These are phyloP conservation scores for Phytophthora lateralis DNA, from an alignment of 352 stramenopile genomes.

Conservation along the genomic window DNA sequence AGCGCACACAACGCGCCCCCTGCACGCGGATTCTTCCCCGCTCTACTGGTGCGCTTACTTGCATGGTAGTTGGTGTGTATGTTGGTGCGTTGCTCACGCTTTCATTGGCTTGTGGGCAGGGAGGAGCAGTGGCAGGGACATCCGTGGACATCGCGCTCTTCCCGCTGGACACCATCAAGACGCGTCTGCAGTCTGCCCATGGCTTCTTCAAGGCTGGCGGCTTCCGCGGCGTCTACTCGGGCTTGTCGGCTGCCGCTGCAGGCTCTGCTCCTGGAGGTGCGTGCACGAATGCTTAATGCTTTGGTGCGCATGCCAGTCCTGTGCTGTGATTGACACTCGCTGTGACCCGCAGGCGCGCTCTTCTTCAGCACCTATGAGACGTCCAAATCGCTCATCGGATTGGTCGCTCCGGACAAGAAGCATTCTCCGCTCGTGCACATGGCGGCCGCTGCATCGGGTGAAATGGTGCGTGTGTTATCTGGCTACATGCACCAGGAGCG, in stretches of 20 bases:
- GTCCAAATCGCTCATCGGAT: slow-evolving; percentile 80
- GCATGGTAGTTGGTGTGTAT: background rate
- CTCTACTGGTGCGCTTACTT: slow-evolving; percentile 51
- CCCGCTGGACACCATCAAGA: slow-evolving; percentile 99
- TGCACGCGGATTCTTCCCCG: slow-evolving; percentile 66
- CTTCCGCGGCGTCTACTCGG: slow-evolving; percentile 94
- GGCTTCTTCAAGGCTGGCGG: slow-evolving; percentile 97
- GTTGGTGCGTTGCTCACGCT: slow-evolving; percentile 5
- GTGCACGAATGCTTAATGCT: background rate
- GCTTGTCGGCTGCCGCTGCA: slow-evolving; percentile 89
- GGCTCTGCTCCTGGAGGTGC: slow-evolving; percentile 91
- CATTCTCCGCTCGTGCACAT: slow-evolving; percentile 94
- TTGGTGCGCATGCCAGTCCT: background rate
- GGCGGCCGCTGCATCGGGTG: slow-evolving; percentile 93
- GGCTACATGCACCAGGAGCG: background rate
- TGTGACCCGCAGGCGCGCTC: slow-evolving; percentile 65
- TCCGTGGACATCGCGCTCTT: slow-evolving; percentile 98
- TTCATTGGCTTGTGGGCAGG: slow-evolving; percentile 37
- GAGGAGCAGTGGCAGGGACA: slow-evolving; percentile 95
- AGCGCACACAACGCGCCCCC: slow-evolving; percentile 30
- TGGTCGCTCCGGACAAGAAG: slow-evolving; percentile 62
- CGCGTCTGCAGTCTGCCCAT: slow-evolving; percentile 95
- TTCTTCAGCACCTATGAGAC: slow-evolving; percentile 93
- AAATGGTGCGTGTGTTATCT: slow-evolving; percentile 73
- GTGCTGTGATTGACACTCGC: background rate